Percentiles rank a stretch among this genome's conserved stretches.
Evolutionary conservation across 2,329 filamentous ascomycete species (phyloP).

Genomic region (Cryphonectria parasitica): DNA sequence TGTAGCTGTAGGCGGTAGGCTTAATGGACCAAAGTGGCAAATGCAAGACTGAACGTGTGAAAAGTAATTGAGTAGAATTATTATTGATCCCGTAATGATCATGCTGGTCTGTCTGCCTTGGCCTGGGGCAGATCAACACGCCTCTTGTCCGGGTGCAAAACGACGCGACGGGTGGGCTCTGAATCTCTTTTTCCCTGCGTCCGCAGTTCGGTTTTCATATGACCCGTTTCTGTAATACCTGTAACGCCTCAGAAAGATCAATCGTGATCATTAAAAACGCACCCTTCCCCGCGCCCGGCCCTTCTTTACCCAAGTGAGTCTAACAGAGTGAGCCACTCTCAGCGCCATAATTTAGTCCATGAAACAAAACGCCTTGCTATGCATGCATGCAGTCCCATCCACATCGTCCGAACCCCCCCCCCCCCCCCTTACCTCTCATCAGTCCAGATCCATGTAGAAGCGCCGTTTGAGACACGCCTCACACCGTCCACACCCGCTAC

Average conservation of each 20-base stretch:
- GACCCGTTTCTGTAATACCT: background rate
- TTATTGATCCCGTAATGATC: background rate
- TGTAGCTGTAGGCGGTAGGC: constrained; percentile 20
- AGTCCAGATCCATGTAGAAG: constrained; percentile 9
- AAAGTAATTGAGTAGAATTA: background rate
- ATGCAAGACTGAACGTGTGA: background rate
- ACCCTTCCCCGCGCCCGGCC: too few species aligned
- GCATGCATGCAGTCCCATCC: constrained; percentile 22
- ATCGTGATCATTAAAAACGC: background rate
- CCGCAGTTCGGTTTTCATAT: background rate
- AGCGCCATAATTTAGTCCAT: background rate
- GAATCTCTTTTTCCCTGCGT: background rate
- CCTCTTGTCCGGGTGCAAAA: background rate
- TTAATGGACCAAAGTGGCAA: constrained; percentile 22
- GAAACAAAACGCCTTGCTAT: constrained; percentile 39
- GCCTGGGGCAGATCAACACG: background rate
- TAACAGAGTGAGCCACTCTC: background rate
- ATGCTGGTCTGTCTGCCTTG: background rate
- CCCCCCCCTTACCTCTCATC: background rate
- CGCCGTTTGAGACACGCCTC: constrained; percentile 17
- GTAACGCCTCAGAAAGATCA: background rate
- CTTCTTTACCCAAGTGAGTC: background rate
- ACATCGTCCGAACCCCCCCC: background rate
- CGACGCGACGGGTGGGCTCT: background rate
- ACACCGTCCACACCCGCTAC: constrained; percentile 4